A percentile compares a stretch with the other conserved stretches of the same genome.
phyloP scores from a whole-genome alignment of 176 grass and related monocot species.

The Raddia guianensis region DNA sequence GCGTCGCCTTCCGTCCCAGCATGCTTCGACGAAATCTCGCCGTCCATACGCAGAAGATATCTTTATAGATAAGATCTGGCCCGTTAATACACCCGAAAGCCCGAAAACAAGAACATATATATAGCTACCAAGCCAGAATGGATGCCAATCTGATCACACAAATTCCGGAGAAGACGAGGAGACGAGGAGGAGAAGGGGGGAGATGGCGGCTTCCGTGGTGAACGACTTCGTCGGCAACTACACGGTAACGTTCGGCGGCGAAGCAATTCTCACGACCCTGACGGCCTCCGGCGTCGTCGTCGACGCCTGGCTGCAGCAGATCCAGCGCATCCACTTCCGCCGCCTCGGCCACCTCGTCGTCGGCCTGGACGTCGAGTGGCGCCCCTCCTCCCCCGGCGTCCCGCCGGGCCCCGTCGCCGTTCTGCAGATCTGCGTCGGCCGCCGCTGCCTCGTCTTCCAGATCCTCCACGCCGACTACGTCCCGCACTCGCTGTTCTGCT shows the following conservation, averaged over 20 bases:
- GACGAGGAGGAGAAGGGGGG: not conserved
- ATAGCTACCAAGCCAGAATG: no score
- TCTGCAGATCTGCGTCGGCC: conserved; percentile 59
- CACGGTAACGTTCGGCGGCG: conserved; percentile 14
- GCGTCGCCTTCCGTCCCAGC: no score
- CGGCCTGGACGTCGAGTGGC: conserved; percentile 55
- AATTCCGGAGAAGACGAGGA: no score
- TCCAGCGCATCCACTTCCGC: conserved; percentile 26
- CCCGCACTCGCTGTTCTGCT: conserved; percentile 4
- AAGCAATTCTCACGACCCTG: conserved; percentile 2
- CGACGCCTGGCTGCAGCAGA: not conserved
- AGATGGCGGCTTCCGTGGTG: not conserved
- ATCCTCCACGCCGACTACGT: conserved; percentile 49
- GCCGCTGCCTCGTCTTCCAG: conserved; percentile 61
- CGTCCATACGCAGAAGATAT: no score
- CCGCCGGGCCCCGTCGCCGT: conserved; percentile 35
- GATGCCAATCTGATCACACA: not conserved
- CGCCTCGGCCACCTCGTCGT: conserved; percentile 34
- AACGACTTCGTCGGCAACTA: not conserved
- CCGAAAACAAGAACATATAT: not conserved
- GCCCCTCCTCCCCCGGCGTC: not conserved
- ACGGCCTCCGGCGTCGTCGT: conserved; percentile 30
- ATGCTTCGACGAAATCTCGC: no score
- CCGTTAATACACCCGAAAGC: no score
- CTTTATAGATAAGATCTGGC: no score